Evolutionary conservation across 495 filamentous ascomycete genomes (phyloP), one percentile per base, ranked within the genome.

Genomic region (Penicillium chermesinum): DNA sequence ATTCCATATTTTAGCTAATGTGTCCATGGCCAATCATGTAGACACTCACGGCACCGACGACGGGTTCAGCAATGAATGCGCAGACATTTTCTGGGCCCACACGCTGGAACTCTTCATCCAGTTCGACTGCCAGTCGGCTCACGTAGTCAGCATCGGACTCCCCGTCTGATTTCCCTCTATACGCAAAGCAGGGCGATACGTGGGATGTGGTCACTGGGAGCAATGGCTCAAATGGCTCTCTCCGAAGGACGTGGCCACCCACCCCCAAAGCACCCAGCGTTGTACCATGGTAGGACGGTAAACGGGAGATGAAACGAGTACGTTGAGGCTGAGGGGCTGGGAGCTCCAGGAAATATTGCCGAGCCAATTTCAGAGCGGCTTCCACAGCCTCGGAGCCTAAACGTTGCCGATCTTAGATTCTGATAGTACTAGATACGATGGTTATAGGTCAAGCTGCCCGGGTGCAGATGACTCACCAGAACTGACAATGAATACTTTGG

Each of bases 321-420:
- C 74, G 72, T 52, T 73, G 62, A 0, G 64, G 66, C 40, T 83
- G 68, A 3, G 73, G 67, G 2, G 59, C 66, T 6, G 64, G 53
- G 1, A 69, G 59, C 64, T 87, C 83, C 8, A 77, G 69, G 50
- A 73, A 83, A 49, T 77, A 85, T 53, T 86, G 84, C 2, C 79
- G 67, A 20, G 80, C 73, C 3, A 86, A 57, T 51, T 87, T 87
- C 41, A 86, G 60, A 7, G 84, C 78, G 4, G 80, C 80, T 54
- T 90, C 86, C 41, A 86, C 75, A 7, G 85, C 84, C 67, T 89
- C 86, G 27, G 79, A 84, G 3, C 85, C 84, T 83, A n/a, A n/a
- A n/a, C n/a, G n/a, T n/a, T n/a, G n/a, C n/a, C n/a, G n/a, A n/a
- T n/a, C n/a, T n/a, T n/a, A 50, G 1, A 50, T 25, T 10, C n/a